These are phyloP conservation scores for Fusarium coicis DNA, from an alignment of 2,329 filamentous ascomycete species.

Conservation along the genomic window DNA sequence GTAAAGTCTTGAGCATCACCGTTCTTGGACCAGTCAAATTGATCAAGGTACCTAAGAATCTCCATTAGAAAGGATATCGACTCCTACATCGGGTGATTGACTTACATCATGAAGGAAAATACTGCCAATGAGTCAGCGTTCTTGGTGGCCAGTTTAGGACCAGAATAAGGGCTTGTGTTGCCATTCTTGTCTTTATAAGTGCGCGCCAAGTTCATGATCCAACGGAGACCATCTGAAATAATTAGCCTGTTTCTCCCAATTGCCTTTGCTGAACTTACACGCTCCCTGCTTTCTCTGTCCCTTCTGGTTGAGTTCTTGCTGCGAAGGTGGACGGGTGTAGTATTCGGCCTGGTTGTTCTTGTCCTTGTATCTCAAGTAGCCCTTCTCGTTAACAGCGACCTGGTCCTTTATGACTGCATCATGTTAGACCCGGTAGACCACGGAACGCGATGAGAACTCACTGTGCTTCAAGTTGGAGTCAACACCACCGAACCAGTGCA, in stretches of 20 bases:
- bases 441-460: not conserved
- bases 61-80: accelerated
- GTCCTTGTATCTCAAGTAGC: not conserved
- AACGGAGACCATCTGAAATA: not conserved
- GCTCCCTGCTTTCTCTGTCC: not conserved
- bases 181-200: not conserved
- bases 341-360: not conserved
- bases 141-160: not conserved
- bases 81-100: accelerated
- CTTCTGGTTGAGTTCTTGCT: not conserved
- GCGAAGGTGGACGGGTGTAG: not conserved
- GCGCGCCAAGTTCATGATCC: not conserved
- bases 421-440: too few species aligned
- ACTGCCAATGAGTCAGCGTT: constrained; percentile 6
- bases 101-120: constrained; percentile 15
- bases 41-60: not conserved
- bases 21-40: not conserved
- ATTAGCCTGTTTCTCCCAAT: not conserved
- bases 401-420: not conserved
- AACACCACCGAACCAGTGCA: constrained; percentile 13
- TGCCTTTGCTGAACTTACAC: not conserved
- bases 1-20: not conserved
- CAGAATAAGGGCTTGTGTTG: not conserved
- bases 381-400: not conserved
- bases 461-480: not conserved